Percentiles rank a stretch among this genome's conserved stretches.
Evolutionary conservation across 192 early-diverging fungal genomes (phyloP).

Genomic region (Gryganskiella cystojenkinii): DNA sequence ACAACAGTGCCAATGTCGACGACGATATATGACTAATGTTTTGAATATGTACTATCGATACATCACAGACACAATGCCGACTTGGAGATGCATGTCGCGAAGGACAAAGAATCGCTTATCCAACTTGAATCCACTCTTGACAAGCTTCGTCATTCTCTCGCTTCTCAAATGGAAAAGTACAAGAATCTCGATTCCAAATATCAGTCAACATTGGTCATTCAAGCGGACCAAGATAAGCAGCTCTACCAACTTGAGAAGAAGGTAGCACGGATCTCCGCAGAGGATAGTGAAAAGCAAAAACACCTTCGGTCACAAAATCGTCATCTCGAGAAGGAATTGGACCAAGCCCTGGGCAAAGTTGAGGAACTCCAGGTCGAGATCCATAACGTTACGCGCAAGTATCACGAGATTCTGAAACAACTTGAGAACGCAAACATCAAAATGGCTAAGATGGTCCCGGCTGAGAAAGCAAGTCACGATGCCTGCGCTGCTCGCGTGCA

Average conservation of each 20-base stretch:
- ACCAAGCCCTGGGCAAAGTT: background rate
- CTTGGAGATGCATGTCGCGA: slow-evolving; percentile 4
- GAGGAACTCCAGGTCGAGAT: slow-evolving; percentile 19
- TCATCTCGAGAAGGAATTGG: slow-evolving; percentile 17
- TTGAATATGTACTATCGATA: background rate
- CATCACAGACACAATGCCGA: slow-evolving; percentile 8
- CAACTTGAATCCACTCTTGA: slow-evolving; percentile 10
- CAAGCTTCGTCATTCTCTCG: slow-evolving; percentile 3
- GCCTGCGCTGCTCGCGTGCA: slow-evolving; percentile 17
- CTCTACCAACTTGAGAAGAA: slow-evolving; percentile 19
- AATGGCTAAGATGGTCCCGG: slow-evolving; percentile 22
- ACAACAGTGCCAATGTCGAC: background rate
- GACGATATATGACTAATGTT: background rate
- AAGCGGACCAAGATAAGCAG: slow-evolving; percentile 22
- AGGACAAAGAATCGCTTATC: slow-evolving; percentile 6
- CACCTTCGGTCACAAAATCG: background rate
- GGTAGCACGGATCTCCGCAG: background rate
- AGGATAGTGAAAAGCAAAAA: slow-evolving; percentile 7
- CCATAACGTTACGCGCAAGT: slow-evolving; percentile 9
- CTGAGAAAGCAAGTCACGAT: slow-evolving; percentile 15
- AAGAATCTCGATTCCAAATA: slow-evolving; percentile 25
- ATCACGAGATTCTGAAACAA: slow-evolving; percentile 7
- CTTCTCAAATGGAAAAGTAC: slow-evolving; percentile 20
- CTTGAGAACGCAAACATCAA: background rate
- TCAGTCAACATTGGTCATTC: background rate